Percentiles rank a stretch among this genome's conserved stretches.
These are phyloP conservation scores for Diaporthe vexans DNA, from an alignment of 2,329 filamentous ascomycete genomes.

Conservation along the genomic window DNA sequence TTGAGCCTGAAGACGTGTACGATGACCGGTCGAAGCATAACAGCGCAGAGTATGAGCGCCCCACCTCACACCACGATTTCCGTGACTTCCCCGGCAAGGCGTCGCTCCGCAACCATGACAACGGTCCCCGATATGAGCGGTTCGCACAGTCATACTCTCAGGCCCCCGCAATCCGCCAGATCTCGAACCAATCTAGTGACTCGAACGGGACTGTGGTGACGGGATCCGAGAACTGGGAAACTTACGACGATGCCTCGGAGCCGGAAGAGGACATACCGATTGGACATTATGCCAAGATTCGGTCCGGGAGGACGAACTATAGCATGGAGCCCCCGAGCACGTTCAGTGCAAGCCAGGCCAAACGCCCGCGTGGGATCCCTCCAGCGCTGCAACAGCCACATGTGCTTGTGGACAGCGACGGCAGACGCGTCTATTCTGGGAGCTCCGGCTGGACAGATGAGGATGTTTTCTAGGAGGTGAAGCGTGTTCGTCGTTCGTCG, in stretches of 20 bases:
- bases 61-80: constrained; percentile 55
- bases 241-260: constrained; percentile 88
- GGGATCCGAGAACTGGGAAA: constrained; percentile 97
- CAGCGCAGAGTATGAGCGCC: constrained; percentile 50
- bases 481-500: constrained; percentile 43
- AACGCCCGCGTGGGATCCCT: constrained; percentile 68
- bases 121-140: constrained; percentile 49
- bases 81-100: constrained; percentile 52
- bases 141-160: constrained; percentile 54
- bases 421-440: constrained; percentile 73
- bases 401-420: constrained; percentile 68
- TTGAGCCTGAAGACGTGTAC: constrained; percentile 87
- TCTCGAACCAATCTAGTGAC: constrained; percentile 75
- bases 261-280: constrained; percentile 79
- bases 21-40: constrained; percentile 68
- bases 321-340: constrained; percentile 61
- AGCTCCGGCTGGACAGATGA: constrained; percentile 77
- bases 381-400: constrained; percentile 61
- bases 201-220: constrained; percentile 72
- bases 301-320: constrained; percentile 65
- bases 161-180: constrained; percentile 70
- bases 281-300: constrained; percentile 83
- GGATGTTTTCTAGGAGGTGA: constrained; percentile 66
- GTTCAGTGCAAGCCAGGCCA: constrained; percentile 65
- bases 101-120: constrained; percentile 39